Percentiles rank a stretch among this genome's conserved stretches.
phyloP scores from a whole-genome alignment of 140 eudicot species.

The Cichorium intybus region DNA sequence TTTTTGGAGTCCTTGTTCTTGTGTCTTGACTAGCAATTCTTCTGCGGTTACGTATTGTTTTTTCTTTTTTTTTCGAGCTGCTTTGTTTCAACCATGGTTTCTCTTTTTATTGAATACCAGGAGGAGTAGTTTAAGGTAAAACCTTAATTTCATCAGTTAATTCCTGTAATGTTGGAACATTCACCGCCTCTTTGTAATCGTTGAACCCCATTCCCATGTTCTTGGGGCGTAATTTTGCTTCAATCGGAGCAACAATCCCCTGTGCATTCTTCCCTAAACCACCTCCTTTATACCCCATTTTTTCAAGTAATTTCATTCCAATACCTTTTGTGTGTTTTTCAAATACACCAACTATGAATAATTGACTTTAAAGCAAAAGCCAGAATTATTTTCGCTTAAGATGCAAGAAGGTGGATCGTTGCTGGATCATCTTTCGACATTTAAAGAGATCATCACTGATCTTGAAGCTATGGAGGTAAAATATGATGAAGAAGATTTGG shows the following conservation, averaged over 20 bases:
- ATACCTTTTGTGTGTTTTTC: conserved; percentile 57
- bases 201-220: conserved; percentile 92
- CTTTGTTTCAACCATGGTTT: conserved; percentile 64
- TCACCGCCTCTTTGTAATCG: conserved; percentile 59
- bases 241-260: conserved; percentile 82
- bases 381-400: no score
- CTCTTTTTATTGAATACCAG: conserved; percentile 43
- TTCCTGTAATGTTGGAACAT: conserved; percentile 40
- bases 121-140: conserved; percentile 23
- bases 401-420: no score
- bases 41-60: conserved; percentile 62
- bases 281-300: conserved; percentile 91
- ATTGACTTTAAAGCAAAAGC: no score
- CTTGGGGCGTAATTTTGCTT: conserved; percentile 79
- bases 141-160: conserved; percentile 34
- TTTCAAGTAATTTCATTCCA: conserved; percentile 69
- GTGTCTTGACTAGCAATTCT: conserved; percentile 61
- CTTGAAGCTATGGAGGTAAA: no score
- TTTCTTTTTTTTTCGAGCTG: conserved; percentile 41
- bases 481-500: no score
- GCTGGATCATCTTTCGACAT: no score
- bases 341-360: conserved; percentile 60
- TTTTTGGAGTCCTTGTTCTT: conserved; percentile 69
- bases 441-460: no score
- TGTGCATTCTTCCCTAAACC: conserved; percentile 79